A percentile compares a stretch with the other conserved stretches of the same genome.
These are phyloP conservation scores for Coemansia sp. DNA, from an alignment of 192 early-diverging fungal species.

Conservation along the genomic window DNA sequence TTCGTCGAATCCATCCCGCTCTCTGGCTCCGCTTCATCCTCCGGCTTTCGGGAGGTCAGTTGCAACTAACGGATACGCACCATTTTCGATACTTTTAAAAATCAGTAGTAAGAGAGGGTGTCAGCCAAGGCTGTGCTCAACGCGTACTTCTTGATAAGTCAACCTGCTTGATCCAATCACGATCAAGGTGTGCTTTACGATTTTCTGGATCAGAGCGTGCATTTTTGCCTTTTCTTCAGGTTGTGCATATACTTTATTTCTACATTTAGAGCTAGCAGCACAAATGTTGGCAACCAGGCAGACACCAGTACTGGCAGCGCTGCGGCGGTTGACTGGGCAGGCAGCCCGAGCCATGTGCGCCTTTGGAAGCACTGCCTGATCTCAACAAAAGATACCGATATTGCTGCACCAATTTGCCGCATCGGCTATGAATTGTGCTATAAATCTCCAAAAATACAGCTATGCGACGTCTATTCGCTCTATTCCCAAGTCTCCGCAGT, in stretches of 20 bases:
- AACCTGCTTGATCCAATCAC: neutral
- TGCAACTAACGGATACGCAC: constrained; percentile 43
- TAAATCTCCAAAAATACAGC: neutral
- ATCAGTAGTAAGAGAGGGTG: constrained; percentile 20
- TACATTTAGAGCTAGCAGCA: neutral
- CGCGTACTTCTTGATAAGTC: neutral
- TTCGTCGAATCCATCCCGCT: constrained; percentile 62
- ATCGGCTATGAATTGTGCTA: neutral
- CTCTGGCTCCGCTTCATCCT: neutral
- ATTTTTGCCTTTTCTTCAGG: neutral
- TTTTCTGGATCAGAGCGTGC: neutral
- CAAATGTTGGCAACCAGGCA: neutral
- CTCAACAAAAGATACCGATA: neutral
- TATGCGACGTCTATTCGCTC: neutral
- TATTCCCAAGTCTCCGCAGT: constrained; percentile 41
- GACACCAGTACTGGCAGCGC: neutral
- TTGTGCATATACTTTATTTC: neutral
- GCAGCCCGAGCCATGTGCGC: neutral
- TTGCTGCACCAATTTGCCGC: neutral
- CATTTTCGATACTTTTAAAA: constrained; percentile 33
- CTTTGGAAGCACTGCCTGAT: neutral
- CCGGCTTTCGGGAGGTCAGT: neutral
- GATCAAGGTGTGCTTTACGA: neutral
- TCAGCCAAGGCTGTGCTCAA: neutral
- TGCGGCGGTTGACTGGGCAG: neutral